These are phyloP conservation scores for Psidium guajava DNA, from an alignment of 345 rosid genomes.

Conservation along the genomic window DNA sequence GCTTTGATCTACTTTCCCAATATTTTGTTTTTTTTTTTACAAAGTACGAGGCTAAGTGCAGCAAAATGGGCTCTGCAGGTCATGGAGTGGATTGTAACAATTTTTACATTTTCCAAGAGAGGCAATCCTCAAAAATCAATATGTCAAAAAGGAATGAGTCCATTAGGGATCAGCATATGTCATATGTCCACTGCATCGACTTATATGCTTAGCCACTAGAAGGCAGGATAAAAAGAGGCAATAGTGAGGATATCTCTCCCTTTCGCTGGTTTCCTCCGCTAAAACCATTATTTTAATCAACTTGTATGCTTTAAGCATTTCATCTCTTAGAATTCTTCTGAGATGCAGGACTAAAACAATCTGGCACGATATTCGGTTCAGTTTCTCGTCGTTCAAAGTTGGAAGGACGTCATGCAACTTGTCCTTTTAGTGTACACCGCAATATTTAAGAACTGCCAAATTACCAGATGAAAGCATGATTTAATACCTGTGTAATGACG, in stretches of 20 bases:
- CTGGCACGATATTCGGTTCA: neutral
- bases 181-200: neutral
- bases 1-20: neutral
- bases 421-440: neutral
- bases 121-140: neutral
- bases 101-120: neutral
- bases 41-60: neutral
- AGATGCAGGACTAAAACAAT: neutral
- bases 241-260: neutral
- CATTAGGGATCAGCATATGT: neutral
- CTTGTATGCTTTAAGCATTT: neutral
- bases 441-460: neutral
- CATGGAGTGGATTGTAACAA: neutral
- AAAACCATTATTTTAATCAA: neutral
- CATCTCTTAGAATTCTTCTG: neutral
- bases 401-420: neutral
- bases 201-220: neutral
- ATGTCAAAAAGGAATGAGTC: neutral
- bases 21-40: neutral
- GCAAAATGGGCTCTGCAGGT: neutral
- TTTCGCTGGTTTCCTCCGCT: neutral
- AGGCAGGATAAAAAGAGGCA: neutral
- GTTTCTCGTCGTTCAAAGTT: neutral
- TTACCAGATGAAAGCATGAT: neutral
- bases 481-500: slow-evolving; percentile 78